Evolutionary conservation across 768 basidiomycete genomes (phyloP), one percentile per base, ranked within the genome.

Genomic region (Boletus sp.): DNA sequence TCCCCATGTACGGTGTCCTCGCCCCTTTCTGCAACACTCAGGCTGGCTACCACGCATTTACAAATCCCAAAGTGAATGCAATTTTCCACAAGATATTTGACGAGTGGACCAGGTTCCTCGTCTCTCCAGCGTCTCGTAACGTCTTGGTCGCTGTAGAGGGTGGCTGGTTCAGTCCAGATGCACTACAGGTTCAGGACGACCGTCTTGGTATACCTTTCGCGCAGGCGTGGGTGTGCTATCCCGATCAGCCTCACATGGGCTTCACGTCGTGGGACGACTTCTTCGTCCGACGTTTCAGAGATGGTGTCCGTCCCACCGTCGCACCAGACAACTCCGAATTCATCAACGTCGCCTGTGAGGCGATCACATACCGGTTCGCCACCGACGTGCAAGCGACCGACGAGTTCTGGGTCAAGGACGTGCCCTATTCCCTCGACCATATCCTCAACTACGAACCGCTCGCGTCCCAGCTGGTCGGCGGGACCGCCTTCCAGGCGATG

Each of bases 391-490:
- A 79, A 50, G 65, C 64, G 2, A 66, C 65, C 6, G 82, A 83
- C 52, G 61, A 66, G 35, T 85, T 87, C 69, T 87, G 83, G 84
- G 62, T 85, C 67, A 87, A 87, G 64, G 81, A 77, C 0, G 73
- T 85, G 62, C 78, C 80, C 0, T 87, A 87, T 67, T 86, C 84
- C 3, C 79, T 86, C 42, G 35, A 65, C 9, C 77, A 85, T 62
- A 83, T 86, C 71, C 78, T 87, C 29, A 66, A 76, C 46, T 65
- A 74, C 39, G 77, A 83, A 57, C 61, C 73, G 0, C 64, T 69
- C 53, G 68, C 77, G 0, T 55, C 73, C 2, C 66, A 75, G 18
- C 82, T 84, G 59, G 72, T 76, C 6, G 82, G 80, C 10, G 85
- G 79, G 14, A 78, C 78, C 1, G 67, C 82, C 36, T 79, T 78